Base-by-base conservation (phyloP, 345 rosid genomes). In the Psidium guajava region DNA sequence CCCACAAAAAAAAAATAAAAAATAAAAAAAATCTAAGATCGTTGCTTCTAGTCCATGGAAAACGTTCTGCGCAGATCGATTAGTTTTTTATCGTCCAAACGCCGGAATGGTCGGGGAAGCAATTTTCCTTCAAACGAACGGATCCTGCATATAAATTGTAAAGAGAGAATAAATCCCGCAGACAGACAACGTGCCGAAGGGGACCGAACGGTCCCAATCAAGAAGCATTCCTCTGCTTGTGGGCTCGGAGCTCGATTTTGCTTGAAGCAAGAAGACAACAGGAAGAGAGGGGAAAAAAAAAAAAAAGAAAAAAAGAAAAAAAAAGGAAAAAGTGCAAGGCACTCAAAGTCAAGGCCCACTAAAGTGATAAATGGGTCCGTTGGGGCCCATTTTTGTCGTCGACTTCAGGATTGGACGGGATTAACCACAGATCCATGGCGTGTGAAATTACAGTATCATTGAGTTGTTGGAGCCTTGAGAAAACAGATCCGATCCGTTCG, bases 21-120 rank as follows among this genome's bases (percentile, higher is more conserved):
- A 36, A 36, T 2, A 36, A 36, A 36, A 36, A 36, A 36, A 28
- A 14, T 27, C 42, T 61, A 6, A 28, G 16, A 42, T 61, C 2
- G 5, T 28, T 52, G 1, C 15, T 52, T 61, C 21, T 15, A 14
- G 21, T 15, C 20, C 21, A 61, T 61, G 22, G 15, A 32, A 61
- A 28, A 27, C 8, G 40, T 3, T 28, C 28, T 61, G 1, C 0
- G 0, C 15, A 14, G 20, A 28, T 28, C 0, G 1, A 61, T 61
- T 14, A 27, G 40, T 28, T 27, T 27, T n/a, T 24, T 0, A 1
- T 58, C 1, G 1, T 58, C 27, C 32, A 58, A 58, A 58, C 27
- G 12, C 4, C 10, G 3, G n/a, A 49, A 58, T 24, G 5, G 32
- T n/a, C 6, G 36, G 8, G 32, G 16, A 58, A 11, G 11, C 32